Base-by-base conservation (phyloP, 805 yeast genomes). In the Allodekkera sacchari region DNA sequence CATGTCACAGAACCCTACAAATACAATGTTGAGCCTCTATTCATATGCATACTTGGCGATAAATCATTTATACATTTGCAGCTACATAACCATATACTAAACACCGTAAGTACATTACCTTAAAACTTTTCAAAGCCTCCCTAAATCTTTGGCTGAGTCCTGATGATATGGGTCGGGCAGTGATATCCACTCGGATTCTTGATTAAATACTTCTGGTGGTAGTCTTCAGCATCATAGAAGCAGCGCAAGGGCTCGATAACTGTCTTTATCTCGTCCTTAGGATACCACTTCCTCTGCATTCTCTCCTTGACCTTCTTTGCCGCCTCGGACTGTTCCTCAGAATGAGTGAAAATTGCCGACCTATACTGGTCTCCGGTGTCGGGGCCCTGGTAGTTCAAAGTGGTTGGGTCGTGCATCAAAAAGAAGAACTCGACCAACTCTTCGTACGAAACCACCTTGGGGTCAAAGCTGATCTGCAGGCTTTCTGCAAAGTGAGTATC, bases 151-250 rank as follows among this genome's bases (percentile, higher is more conserved):
- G 82, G 80, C 42, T 57, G 53, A 5, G 75, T 68, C 59, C 97
- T 77, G 33, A 83, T 53, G 44, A 69, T 87, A 51, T 89, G 97
- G 4, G 89, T 76, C 14, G 95, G 89, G 53, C 97, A 89, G 37
- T 82, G 83, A 55, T 88, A 85, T 5, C 96, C 96, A 4, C 61
- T 57, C 3, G 96, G 94, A 53, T 89, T 85, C 48, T 74, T 77
- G 35, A 68, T 67, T 46, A 89, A 64, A 53, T 92, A 89, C 39
- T 68, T 50, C 53, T 89, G 97, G 55, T 89, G 98, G 54, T 88
- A 89, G 22, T 77, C 88, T 57, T 89, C 98, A n/a, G 96, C 97
- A 51, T 88, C 96, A 63, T 77, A 80, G 67, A 83, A 92, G 37
- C 64, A 65, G 31, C 63, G 52, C 27, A 85, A 67, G 7, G 83